phyloP scores from a whole-genome alignment of 495 filamentous ascomycete genomes.

The Aspergillus steynii region DNA sequence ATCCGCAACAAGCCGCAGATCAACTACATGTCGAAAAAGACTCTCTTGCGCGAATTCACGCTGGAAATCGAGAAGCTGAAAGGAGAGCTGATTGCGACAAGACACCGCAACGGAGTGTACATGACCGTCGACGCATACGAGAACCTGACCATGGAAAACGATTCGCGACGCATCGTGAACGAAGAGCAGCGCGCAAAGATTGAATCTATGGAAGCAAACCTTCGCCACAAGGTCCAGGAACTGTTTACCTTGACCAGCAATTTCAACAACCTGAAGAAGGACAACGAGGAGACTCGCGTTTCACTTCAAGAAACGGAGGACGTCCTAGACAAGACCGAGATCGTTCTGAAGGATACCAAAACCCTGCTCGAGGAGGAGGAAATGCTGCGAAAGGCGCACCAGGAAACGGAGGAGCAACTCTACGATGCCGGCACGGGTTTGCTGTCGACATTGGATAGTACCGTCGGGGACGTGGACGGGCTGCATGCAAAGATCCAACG shows the following conservation, averaged over 20 bases:
- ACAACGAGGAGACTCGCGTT: conserved; percentile 72
- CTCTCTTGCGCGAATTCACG: conserved; percentile 84
- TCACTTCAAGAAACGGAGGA: conserved; percentile 76
- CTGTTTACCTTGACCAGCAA: conserved; percentile 80
- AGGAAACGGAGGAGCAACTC: conserved; percentile 79
- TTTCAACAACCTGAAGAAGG: conserved; percentile 82
- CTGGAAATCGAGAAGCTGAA: conserved; percentile 93
- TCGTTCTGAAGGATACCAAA: conserved; percentile 71
- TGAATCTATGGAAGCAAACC: conserved; percentile 84
- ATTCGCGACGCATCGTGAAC: conserved; percentile 86
- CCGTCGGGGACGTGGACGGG: conserved; percentile 75
- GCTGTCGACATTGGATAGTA: conserved; percentile 69
- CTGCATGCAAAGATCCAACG: conserved; percentile 81
- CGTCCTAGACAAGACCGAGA: conserved; percentile 82
- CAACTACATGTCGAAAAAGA: conserved; percentile 92
- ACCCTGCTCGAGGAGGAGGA: conserved; percentile 80
- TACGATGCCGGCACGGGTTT: conserved; percentile 69
- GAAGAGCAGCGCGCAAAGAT: conserved; percentile 93
- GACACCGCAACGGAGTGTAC: conserved; percentile 94
- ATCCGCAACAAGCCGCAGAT: conserved; percentile 97
- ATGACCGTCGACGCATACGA: conserved; percentile 81
- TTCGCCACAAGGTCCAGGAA: conserved; percentile 89
- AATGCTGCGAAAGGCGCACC: conserved; percentile 75
- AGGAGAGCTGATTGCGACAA: conserved; percentile 86
- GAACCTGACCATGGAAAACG: conserved; percentile 83